Conservation (phyloP, 306 rosid species). For the Sesbania bispinosa region DNA sequence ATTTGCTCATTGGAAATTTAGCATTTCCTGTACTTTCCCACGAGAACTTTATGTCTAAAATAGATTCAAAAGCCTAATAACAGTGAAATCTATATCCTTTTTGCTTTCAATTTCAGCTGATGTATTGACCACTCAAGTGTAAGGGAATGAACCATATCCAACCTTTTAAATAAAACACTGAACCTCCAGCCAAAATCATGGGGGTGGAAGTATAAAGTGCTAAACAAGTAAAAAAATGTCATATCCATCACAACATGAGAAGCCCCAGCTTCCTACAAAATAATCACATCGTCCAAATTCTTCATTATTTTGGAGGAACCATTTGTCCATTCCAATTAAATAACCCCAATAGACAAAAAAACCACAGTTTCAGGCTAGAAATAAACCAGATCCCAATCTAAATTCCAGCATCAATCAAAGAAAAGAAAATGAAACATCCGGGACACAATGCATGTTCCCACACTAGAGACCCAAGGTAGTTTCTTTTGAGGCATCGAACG, state of each 20-base stretch:
- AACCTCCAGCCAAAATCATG: slow-evolving; percentile 27
- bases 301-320: neutral
- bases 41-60: slow-evolving; percentile 23
- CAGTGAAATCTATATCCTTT: slow-evolving; percentile 35
- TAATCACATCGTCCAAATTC: neutral
- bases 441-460: neutral
- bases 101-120: slow-evolving; percentile 31
- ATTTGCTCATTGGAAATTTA: slow-evolving; percentile 35
- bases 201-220: slow-evolving; percentile 27
- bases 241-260: slow-evolving; percentile 23
- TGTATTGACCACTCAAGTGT: slow-evolving; percentile 25
- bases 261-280: slow-evolving; percentile 8
- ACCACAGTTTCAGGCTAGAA: too few relatives aligned
- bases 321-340: neutral
- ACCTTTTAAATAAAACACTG: slow-evolving; percentile 15
- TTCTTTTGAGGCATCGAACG: neutral
- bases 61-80: slow-evolving; percentile 32
- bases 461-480: too few relatives aligned
- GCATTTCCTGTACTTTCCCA: slow-evolving; percentile 45
- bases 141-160: slow-evolving; percentile 26
- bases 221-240: slow-evolving; percentile 2
- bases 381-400: neutral
- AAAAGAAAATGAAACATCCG: neutral
- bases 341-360: neutral
- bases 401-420: neutral